phyloP scores from a whole-genome alignment of 192 early-diverging fungal species.

The Dissophora globulifera region DNA sequence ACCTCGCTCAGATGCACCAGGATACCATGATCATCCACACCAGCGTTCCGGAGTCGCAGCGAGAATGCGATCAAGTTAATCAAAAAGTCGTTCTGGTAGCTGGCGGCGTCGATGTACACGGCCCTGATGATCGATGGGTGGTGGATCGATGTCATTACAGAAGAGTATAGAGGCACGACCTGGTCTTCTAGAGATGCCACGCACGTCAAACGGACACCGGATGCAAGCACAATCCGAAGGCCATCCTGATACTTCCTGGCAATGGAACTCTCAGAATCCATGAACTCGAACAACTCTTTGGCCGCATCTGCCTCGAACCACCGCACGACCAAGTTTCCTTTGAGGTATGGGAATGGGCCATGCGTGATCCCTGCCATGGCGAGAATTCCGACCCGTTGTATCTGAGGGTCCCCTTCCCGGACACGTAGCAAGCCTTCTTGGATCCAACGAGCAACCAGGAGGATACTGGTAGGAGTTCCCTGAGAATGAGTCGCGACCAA shows the following conservation, averaged over 20 bases:
- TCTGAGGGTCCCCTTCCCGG: conserved; percentile 55
- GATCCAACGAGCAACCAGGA: conserved; percentile 80
- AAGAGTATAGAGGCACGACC: conserved; percentile 92
- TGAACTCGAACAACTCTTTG: conserved; percentile 94
- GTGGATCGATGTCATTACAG: conserved; percentile 69
- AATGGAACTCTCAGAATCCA: conserved; percentile 77
- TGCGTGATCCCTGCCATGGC: conserved; percentile 95
- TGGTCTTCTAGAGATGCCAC: conserved; percentile 95
- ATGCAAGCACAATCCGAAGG: conserved; percentile 71
- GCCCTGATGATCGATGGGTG: conserved; percentile 90
- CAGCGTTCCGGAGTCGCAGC: conserved; percentile 86
- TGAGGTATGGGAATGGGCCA: conserved; percentile 86
- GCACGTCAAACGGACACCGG: conserved; percentile 77
- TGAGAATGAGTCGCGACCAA: conserved; percentile 94
- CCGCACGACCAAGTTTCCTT: conserved; percentile 81
- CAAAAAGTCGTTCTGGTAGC: conserved; percentile 87
- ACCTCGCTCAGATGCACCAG: conserved; percentile 87
- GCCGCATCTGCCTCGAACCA: conserved; percentile 93
- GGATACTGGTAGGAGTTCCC: conserved; percentile 88
- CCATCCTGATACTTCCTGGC: conserved; percentile 77
- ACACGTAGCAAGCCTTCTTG: conserved; percentile 61
- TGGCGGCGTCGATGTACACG: conserved; percentile 86
- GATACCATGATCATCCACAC: conserved; percentile 88
- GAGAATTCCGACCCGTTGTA: conserved; percentile 80
- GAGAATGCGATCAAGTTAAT: conserved; percentile 89